Evolutionary conservation across 1,284 basidiomycete species (phyloP).

Genomic region (Moesziomyces sp.): DNA sequence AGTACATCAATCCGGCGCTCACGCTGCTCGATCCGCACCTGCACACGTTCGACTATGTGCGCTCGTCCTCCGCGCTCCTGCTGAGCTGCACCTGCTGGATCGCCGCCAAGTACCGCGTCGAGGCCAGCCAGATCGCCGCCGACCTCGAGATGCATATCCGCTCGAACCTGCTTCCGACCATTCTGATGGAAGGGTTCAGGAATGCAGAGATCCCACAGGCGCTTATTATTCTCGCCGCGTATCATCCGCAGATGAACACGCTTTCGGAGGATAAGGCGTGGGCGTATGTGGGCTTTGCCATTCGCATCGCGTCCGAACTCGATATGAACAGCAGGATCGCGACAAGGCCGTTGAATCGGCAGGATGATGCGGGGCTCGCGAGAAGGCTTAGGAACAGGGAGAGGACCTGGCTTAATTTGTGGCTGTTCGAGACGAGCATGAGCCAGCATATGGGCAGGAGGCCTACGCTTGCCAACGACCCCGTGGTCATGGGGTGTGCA

Average conservation of each 20-base stretch:
- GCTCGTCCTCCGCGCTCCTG: slow-evolving; percentile 42
- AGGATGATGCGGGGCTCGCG: slow-evolving; percentile 27
- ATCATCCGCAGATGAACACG: slow-evolving; percentile 50
- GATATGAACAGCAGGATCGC: slow-evolving; percentile 50
- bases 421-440: slow-evolving; percentile 52
- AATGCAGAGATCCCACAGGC: slow-evolving; percentile 49
- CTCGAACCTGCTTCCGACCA: slow-evolving; percentile 32
- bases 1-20: slow-evolving; percentile 45
- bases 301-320: slow-evolving; percentile 52
- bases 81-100: slow-evolving; percentile 50
- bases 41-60: slow-evolving; percentile 50
- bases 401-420: slow-evolving; percentile 53
- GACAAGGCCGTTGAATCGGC: slow-evolving; percentile 12
- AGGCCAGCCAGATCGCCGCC: slow-evolving; percentile 31
- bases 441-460: slow-evolving; percentile 53
- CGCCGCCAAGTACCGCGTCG: slow-evolving; percentile 39
- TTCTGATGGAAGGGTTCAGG: slow-evolving; percentile 44
- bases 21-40: slow-evolving; percentile 53
- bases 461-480: slow-evolving; percentile 49
- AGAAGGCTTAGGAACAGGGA: slow-evolving; percentile 40
- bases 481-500: slow-evolving; percentile 48
- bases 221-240: slow-evolving; percentile 40
- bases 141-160: slow-evolving; percentile 44
- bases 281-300: slow-evolving; percentile 47
- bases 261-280: slow-evolving; percentile 47